Base-by-base conservation (phyloP, 2,329 filamentous ascomycete genomes). In the Eurotiales sp. region DNA sequence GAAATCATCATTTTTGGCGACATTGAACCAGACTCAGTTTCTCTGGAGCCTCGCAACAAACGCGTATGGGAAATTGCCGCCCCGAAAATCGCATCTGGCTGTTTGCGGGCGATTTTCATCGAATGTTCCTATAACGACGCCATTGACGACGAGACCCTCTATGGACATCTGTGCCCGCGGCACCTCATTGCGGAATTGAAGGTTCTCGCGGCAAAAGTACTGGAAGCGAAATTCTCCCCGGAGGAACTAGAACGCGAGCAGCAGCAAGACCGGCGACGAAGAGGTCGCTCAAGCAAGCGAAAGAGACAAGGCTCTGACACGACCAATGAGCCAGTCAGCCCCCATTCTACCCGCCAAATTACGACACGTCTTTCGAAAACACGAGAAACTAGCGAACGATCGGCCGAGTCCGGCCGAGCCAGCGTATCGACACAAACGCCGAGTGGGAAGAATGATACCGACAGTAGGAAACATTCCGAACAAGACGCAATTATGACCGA, bases 1-100 rank as follows among this genome's bases (percentile, higher is more conserved):
- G 92, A 99, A 69, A 82, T 97, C 2, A 81, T 99, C 54, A 88
- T 99, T 44, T 97, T 96, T 65, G 93, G 93, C 15, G 93, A 99
- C 59, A 88, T 97, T 32, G 93, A 99, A 64, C 90, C 93, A 0
- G 93, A 99, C 68, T 86, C 84, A 8, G 72, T 97, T 22, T 95
- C 90, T 0, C 71, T 92, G 2, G 86, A 82, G 1, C 90, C 92
- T 1, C 84, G 91, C 21, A 97, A 93, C 58, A 73, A 79, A n/a
- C 76, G 77, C 12, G 83, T 99, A 12, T 99, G 93, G 93, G 80
- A 83, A 58, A 88, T 93, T 62, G 92, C 92, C 0, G 92, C 91
- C 0, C 86, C 86, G 8, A 96, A 95, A 65, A 84, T 99, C 22
- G 86, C 78, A 0, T 72, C 77, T 0, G 88, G 89, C 1, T 77